Evolutionary conservation across 2,329 filamentous ascomycete genomes (phyloP), one percentile per base, ranked within the genome.

Genomic region (Alternaria postmessia): DNA sequence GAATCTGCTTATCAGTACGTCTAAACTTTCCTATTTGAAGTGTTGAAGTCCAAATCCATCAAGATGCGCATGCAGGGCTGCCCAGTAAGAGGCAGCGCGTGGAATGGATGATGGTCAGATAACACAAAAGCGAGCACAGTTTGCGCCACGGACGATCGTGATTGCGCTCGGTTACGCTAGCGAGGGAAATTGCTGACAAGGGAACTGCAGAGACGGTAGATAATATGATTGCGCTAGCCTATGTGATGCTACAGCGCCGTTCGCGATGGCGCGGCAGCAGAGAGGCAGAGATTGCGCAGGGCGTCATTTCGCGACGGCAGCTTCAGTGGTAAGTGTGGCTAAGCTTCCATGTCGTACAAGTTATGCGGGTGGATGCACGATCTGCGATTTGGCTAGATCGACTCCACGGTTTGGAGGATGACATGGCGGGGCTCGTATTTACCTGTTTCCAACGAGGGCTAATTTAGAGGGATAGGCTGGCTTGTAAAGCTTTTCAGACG

Each of bases 401-500:
- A 55, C 59, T 52, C 63, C 59, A 68, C 52, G 56, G 53, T 61
- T 57, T 55, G 59, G 51, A 57, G 56, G 39, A 63, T 62, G 66
- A 70, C 60, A 60, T 55, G 60, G 63, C 64, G 67, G 64, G 62
- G 60, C 56, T 65, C 55, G 63, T 55, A 47, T 57, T 57, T 60
- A 51, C 57, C 51, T 44, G 44, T 51, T 61, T 51, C 42, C 32
- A 30, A 48, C 41, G 7, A 38, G 41, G 52, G 66, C 68, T 71
- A 62, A 68, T 64, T 36, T 12, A 60, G 61, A 53, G 62, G 61
- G 63, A 67, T 63, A 91, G 89, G 82, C 81, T 94, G 60, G 89
- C 88, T 0, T 87, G 88, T 52, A 82, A 83, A 28, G 92, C 93
- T 5, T 96, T 96, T 70, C 76, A 82, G 46, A 80, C 83, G 52